Percentiles rank a stretch among this genome's conserved stretches.
phyloP scores from a whole-genome alignment of 495 filamentous ascomycete species.

The Bacidia rubella region DNA sequence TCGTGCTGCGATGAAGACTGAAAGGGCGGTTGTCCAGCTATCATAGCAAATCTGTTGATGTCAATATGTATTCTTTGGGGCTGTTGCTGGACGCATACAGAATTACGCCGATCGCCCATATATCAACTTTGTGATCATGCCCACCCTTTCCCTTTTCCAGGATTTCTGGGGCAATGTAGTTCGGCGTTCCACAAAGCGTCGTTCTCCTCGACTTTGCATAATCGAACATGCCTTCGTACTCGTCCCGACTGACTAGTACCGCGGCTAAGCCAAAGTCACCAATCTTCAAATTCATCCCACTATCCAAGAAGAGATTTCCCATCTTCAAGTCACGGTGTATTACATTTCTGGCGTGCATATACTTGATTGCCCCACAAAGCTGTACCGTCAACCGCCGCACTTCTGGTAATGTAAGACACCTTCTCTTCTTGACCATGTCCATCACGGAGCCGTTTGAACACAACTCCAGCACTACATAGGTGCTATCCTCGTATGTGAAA shows the following conservation, averaged over 20 bases:
- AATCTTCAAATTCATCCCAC: constrained; percentile 93
- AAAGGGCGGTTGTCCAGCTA: constrained; percentile 79
- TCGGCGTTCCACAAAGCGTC: constrained; percentile 92
- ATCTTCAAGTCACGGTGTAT: constrained; percentile 97
- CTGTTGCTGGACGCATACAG: constrained; percentile 48
- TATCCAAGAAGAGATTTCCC: constrained; percentile 93
- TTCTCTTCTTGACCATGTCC: constrained; percentile 89
- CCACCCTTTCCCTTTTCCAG: constrained; percentile 74
- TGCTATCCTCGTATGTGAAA: constrained; percentile 76
- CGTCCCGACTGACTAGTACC: constrained; percentile 72
- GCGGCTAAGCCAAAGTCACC: constrained; percentile 98
- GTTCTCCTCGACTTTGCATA: constrained; percentile 42
- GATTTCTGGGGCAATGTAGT: constrained; percentile 97
- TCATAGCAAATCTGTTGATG: constrained; percentile 58
- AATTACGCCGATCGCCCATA: constrained; percentile 95
- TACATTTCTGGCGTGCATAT: constrained; percentile 85
- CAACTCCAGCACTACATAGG: constrained; percentile 87
- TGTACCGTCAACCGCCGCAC: constrained; percentile 86
- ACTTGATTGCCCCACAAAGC: constrained; percentile 90
- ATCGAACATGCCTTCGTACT: constrained; percentile 38
- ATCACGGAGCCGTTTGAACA: constrained; percentile 95
- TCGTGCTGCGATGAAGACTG: constrained; percentile 76
- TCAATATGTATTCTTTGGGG: no score
- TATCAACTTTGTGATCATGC: constrained; percentile 85
- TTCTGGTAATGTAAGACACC: constrained; percentile 77